Percentiles rank a stretch among this genome's conserved stretches.
Evolutionary conservation across 352 stramenopile species (phyloP).

Genomic region (Phytophthora tubulina): DNA sequence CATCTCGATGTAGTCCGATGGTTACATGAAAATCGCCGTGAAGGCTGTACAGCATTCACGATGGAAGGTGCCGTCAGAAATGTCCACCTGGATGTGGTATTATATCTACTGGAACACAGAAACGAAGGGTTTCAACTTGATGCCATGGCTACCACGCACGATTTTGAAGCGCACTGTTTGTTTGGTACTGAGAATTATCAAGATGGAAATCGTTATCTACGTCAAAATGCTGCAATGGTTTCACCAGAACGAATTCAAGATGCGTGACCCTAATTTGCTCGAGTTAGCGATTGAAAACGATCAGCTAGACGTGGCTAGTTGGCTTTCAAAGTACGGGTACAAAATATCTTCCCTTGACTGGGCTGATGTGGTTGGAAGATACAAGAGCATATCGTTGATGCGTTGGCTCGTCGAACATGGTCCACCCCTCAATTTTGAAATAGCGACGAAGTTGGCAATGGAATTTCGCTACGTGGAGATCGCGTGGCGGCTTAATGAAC

Average conservation of each 20-base stretch:
- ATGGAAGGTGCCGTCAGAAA: neutral
- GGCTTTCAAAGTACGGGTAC: conserved; percentile 1
- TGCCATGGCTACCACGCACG: neutral
- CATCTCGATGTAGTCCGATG: neutral
- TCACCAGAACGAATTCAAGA: neutral
- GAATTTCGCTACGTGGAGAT: neutral
- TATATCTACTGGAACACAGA: conserved; percentile 8
- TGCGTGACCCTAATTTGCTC: no score
- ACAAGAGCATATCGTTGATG: neutral
- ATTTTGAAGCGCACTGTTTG: neutral
- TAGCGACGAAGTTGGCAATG: neutral
- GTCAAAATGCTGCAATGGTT: conserved; percentile 14
- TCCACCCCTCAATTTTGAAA: neutral
- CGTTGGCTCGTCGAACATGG: conserved; percentile 8
- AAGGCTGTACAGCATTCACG: neutral
- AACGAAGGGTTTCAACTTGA: neutral
- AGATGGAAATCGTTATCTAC: neutral
- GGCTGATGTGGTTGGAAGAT: neutral
- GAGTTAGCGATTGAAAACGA: conserved; percentile 2
- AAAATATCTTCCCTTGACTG: neutral
- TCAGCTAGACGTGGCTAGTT: neutral
- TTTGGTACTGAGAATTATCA: no score
- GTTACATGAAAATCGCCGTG: conserved; percentile 16
- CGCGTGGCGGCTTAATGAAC: no score
- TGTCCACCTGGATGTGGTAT: neutral